Evolutionary conservation across 345 rosid species (phyloP), one percentile per base, ranked within the genome.

Genomic region (Rhodamnia argentea): DNA sequence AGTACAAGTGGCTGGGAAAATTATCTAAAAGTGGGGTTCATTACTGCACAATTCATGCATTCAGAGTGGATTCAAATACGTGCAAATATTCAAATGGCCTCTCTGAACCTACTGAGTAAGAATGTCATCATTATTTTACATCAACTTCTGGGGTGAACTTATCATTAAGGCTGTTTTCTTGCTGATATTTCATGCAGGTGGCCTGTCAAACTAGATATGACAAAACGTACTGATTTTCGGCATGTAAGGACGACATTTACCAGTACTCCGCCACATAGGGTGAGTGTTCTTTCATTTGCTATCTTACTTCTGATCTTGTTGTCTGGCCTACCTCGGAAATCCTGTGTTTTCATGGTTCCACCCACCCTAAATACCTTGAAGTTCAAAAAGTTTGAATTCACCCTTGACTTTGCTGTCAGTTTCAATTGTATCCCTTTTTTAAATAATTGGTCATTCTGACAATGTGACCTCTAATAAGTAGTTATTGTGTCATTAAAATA

Each of bases 21-120:
- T 88, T 96, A 87, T 94, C 95, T 87, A 97, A 97, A 90, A 95
- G 99, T 87, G 99, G 99, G 50, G 94, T 93, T 90, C 98, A 94
- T 87, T 97, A 96, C 90, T 94, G 98, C 90, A 93, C 92, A 62
- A 90, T 97, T 87, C 90, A 90, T 90, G 98, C 97, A 82, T 91
- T 75, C 86, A 92, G 96, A 90, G 89, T 94, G 90, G 94, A 94
- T 82, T 93, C 98, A 20, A 92, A 91, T 89, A 90, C 93, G 70
- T 96, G 99, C 94, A 95, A 93, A 88, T 97, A 97, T 89, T 90
- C 89, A 10, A 92, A 84, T 89, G 91, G 91, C 83, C 85, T 90
- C 90, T 93, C 98, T 64, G 99, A 97, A 91, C 98, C 99, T 84
- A 85, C 92, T 52, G 97, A 95, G 99, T 97, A 91, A 91, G 98